Evolutionary conservation across 768 basidiomycete species (phyloP), one percentile per base, ranked within the genome.

Genomic region (Pilatotrama ljubarskyi): DNA sequence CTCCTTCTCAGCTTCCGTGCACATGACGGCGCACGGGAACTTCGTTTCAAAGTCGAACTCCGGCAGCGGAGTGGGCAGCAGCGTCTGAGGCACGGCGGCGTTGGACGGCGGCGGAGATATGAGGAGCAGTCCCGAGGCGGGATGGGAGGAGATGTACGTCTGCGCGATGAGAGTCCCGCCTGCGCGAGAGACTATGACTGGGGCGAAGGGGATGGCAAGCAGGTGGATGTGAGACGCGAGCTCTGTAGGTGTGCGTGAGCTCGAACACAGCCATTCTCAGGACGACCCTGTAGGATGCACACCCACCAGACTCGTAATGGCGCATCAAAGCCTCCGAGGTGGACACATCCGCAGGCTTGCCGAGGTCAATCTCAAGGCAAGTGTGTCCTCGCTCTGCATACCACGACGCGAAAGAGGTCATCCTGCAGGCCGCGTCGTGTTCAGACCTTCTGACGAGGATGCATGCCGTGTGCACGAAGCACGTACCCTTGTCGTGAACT

Each of bases 141-240:
- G 86, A 64, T 88, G 73, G 20, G 85, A 87, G 1, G 84, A 87
- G 61, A 90, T 81, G 69, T 87, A 90, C 20, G 82, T 77, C 69
- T 90, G 85, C 8, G 84, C 80, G 53, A 90, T 78, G 36, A 88
- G 74, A 55, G 84, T 78, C 10, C 78, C 76, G 4, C 74, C 64
- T 6, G 76, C 76, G 24, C 78, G 77, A 2, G 84, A 80, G 61
- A 86, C 73, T 37, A 87, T 74, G 29, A 87, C 77, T 1, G 85
- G 85, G 0, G 85, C 81, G 61, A 85, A 86, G 9, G 84, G 79
- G 38, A 79, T 77, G 5, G 69, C 72, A 15, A 79, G 73, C 8
- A 76, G 68, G 18, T 76, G 75, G 50, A 85, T 72, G 35, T 78
- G 74, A 20, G 72, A 72, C 43, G 71, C 70, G 35, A 85, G 68